Conservation (phyloP, 495 filamentous ascomycete genomes). For the Trichoderma virens region DNA sequence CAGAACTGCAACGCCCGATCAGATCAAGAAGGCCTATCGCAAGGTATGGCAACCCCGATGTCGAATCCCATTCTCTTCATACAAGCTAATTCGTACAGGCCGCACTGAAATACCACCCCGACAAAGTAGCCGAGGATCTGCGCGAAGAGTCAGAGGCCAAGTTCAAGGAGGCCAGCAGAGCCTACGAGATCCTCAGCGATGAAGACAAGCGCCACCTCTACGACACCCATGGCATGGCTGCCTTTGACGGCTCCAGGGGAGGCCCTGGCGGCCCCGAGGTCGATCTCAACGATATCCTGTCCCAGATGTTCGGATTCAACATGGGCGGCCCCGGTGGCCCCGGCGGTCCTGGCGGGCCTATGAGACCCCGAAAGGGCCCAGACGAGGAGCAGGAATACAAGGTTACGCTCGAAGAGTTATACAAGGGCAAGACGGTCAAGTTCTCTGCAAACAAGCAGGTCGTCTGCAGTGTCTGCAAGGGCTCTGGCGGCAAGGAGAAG, state of each 20-base stretch:
- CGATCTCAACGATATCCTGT: slow-evolving; percentile 83
- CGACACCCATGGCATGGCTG: slow-evolving; percentile 88
- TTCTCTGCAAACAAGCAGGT: slow-evolving; percentile 91
- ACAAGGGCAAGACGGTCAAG: slow-evolving; percentile 97
- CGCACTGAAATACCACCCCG: slow-evolving; percentile 81
- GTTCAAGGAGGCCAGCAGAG: slow-evolving; percentile 86
- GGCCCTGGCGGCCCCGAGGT: slow-evolving; percentile 61
- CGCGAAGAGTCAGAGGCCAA: slow-evolving; percentile 75
- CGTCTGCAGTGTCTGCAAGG: slow-evolving; percentile 79
- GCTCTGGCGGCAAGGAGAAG: slow-evolving; percentile 84
- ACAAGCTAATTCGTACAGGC: slow-evolving; percentile 44
- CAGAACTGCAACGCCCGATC: slow-evolving; percentile 61
- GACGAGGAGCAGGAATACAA: slow-evolving; percentile 87
- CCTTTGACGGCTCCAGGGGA: slow-evolving; percentile 67
- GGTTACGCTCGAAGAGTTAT: slow-evolving; percentile 85
- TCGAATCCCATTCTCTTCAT: slow-evolving; percentile 13
- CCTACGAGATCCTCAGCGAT: slow-evolving; percentile 96
- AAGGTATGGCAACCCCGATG: slow-evolving; percentile 53
- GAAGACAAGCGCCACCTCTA: slow-evolving; percentile 88
- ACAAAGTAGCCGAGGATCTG: slow-evolving; percentile 87
- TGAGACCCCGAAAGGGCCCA: slow-evolving; percentile 60
- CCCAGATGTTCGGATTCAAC: slow-evolving; percentile 85
- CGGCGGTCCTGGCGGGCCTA: slow-evolving; percentile 38
- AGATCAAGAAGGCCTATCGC: slow-evolving; percentile 96
- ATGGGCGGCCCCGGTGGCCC: slow-evolving; percentile 52